These are phyloP conservation scores for Botrytis byssoidea DNA, from an alignment of 2,329 filamentous ascomycete genomes.

Conservation along the genomic window DNA sequence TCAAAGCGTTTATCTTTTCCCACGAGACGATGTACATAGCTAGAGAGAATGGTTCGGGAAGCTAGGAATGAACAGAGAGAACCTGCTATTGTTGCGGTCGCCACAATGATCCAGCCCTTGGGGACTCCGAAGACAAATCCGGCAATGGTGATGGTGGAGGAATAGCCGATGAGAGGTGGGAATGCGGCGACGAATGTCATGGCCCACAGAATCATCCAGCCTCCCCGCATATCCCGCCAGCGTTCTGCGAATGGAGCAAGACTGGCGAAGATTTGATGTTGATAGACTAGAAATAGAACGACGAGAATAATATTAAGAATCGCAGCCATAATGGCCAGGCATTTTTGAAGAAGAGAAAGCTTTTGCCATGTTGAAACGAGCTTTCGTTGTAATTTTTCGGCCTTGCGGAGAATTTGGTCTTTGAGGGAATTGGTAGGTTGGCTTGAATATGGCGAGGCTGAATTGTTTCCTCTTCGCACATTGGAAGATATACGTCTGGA, in stretches of 20 bases:
- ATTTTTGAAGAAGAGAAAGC: constrained; percentile 60
- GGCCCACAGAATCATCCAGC: constrained; percentile 66
- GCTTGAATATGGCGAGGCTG: constrained; percentile 29
- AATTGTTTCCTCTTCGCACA: constrained; percentile 32
- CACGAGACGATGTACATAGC: constrained; percentile 77
- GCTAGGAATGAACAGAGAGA: constrained; percentile 77
- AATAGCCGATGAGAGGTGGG: constrained; percentile 70
- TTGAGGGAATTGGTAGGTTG: constrained; percentile 37
- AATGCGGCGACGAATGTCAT: constrained; percentile 67
- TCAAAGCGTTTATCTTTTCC: constrained; percentile 83
- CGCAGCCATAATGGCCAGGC: constrained; percentile 53
- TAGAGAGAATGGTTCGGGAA: constrained; percentile 73
- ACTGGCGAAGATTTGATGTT: constrained; percentile 73
- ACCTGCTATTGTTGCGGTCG: constrained; percentile 74
- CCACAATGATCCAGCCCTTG: constrained; percentile 69
- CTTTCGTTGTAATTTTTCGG: constrained; percentile 51
- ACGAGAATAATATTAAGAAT: constrained; percentile 52
- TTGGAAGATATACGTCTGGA: constrained; percentile 45
- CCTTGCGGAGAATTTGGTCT: constrained; percentile 48
- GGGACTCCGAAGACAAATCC: constrained; percentile 72
- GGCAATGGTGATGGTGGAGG: constrained; percentile 62
- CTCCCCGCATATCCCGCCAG: constrained; percentile 69
- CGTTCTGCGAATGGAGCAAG: constrained; percentile 70
- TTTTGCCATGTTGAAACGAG: constrained; percentile 51
- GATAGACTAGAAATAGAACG: constrained; percentile 74